These are phyloP conservation scores for Tulasnella calospora DNA, from an alignment of 768 basidiomycete species.

Conservation along the genomic window DNA sequence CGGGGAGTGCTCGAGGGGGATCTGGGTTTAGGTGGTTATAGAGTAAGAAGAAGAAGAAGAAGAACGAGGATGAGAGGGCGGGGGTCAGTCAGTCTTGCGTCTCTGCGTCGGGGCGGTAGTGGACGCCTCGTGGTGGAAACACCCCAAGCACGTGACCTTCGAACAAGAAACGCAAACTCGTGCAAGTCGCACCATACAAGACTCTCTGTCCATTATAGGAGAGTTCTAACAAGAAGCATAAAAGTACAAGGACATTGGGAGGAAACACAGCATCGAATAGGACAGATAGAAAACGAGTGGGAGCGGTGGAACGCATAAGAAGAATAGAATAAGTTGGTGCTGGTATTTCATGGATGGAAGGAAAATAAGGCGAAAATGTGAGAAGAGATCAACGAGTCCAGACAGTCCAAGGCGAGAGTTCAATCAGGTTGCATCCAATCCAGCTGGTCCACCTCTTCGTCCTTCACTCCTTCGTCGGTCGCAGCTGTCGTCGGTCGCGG, in stretches of 20 bases:
- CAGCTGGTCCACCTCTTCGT: constrained; percentile 23
- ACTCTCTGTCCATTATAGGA: neutral
- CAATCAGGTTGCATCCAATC: constrained; percentile 25
- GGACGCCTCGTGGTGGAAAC: constrained; percentile 11
- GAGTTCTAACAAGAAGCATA: constrained; percentile 8
- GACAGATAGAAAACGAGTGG: neutral
- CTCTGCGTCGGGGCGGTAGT: neutral
- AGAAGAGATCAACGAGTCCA: neutral
- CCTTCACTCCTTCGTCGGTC: constrained; percentile 10
- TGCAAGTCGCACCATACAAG: constrained; percentile 9
- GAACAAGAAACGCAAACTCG: neutral
- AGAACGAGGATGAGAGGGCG: neutral
- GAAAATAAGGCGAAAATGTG: neutral
- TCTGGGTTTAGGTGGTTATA: neutral
- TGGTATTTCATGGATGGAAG: neutral
- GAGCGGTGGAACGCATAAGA: constrained; percentile 4
- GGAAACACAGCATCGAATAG: neutral
- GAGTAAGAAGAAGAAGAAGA: constrained; percentile 1
- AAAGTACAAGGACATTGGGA: neutral
- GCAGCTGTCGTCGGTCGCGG: neutral
- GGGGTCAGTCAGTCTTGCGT: neutral
- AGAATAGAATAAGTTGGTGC: constrained; percentile 8
- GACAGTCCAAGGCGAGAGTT: neutral
- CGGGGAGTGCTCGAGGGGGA: neutral
- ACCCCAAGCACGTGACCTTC: neutral